Evolutionary conservation across 75 land plant species (phyloP).

Genomic region (Sequoiadendron giganteum): DNA sequence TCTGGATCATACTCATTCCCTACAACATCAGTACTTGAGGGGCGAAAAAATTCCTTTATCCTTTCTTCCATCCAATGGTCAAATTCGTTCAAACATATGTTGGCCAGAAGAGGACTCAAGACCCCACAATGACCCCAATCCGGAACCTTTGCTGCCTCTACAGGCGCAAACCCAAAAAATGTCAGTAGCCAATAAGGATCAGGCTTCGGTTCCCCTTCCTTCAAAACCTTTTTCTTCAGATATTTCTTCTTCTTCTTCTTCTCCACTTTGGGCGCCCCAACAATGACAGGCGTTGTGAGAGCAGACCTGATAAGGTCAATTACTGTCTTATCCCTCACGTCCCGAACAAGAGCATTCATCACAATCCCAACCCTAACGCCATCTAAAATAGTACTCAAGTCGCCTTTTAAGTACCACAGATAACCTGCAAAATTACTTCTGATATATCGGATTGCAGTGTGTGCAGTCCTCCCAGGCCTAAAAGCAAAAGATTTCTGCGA

Average conservation of each 20-base stretch:
- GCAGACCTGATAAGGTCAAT: slow-evolving; percentile 68
- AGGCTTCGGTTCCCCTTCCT: slow-evolving; percentile 80
- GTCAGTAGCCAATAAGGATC: slow-evolving; percentile 80
- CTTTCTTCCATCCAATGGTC: slow-evolving; percentile 76
- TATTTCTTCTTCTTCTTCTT: slow-evolving; percentile 64
- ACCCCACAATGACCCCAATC: slow-evolving; percentile 69
- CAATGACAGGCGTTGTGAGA: slow-evolving; percentile 61
- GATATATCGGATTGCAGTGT: slow-evolving; percentile 63
- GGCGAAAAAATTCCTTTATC: slow-evolving; percentile 60
- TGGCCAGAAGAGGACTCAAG: slow-evolving; percentile 63
- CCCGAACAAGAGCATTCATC: slow-evolving; percentile 53
- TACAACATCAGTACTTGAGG: slow-evolving; percentile 58
- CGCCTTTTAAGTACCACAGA: slow-evolving; percentile 73
- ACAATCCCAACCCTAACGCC: slow-evolving; percentile 54
- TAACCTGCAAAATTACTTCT: slow-evolving; percentile 72
- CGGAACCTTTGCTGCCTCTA: slow-evolving; percentile 65
- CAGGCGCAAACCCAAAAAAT: slow-evolving; percentile 76
- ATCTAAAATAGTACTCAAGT: slow-evolving; percentile 60
- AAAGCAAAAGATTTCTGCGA: slow-evolving; percentile 71
- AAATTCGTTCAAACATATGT: slow-evolving; percentile 63
- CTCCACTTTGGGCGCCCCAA: slow-evolving; percentile 18
- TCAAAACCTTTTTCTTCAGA: slow-evolving; percentile 64
- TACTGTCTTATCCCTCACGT: slow-evolving; percentile 67
- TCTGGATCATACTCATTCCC: slow-evolving; percentile 48
- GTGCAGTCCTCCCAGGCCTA: slow-evolving; percentile 80